Percentiles rank a stretch among this genome's conserved stretches.
Evolutionary conservation across 768 basidiomycete species (phyloP).

Genomic region (Termitomyces sp.): DNA sequence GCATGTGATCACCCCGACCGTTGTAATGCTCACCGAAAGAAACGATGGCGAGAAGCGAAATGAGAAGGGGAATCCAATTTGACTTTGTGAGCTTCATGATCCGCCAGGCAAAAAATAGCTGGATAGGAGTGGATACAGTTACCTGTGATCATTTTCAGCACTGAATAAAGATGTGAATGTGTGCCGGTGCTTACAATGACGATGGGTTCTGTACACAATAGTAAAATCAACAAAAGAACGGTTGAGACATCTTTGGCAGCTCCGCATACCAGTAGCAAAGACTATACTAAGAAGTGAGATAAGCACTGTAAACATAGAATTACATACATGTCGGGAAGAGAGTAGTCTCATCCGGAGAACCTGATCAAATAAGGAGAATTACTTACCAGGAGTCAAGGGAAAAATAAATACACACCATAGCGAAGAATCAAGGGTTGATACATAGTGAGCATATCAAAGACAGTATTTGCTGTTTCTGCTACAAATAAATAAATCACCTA

Average conservation of each 20-base stretch:
- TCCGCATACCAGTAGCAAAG: neutral
- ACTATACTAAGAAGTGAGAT: neutral
- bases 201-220: conserved; percentile 12
- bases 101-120: too few species aligned
- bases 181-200: conserved; percentile 5
- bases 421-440: conserved; percentile 19
- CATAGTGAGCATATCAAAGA: conserved; percentile 17
- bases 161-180: neutral
- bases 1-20: too few species aligned
- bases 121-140: too few species aligned
- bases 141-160: conserved; percentile 5
- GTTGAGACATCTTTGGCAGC: neutral
- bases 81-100: too few species aligned
- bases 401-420: conserved; percentile 12
- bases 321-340: conserved; percentile 1
- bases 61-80: too few species aligned
- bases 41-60: too few species aligned
- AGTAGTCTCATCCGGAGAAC: neutral
- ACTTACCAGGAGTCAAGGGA: neutral
- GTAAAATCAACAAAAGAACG: neutral
- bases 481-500: conserved; percentile 22
- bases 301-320: neutral
- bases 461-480: conserved; percentile 21
- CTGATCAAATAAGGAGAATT: neutral
- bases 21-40: too few species aligned